Evolutionary conservation across 2,329 filamentous ascomycete species (phyloP), one percentile per base, ranked within the genome.

Genomic region (Cladorrhinum sp.): DNA sequence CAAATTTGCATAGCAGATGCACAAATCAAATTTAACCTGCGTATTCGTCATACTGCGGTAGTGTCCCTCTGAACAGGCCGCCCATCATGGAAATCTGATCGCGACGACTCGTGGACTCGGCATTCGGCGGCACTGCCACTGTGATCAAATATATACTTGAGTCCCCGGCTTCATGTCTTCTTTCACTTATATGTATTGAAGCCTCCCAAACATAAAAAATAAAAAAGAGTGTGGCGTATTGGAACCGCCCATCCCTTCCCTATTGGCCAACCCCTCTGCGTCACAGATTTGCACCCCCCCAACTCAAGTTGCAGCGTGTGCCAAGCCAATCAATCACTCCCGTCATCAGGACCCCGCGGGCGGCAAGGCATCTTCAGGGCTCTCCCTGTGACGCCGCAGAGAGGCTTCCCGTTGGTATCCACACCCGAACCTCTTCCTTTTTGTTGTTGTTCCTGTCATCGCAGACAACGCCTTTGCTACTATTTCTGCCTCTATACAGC

Each of bases 221-320:
- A 21, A 46, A 46, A 42, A 33, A 48, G 16, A 24, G 21, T 59
- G 57, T 57, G 54, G 59, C 58, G 62, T 33, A 55, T 55, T 57
- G 24, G 24, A 24, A 48, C 57, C 59, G 66, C 56, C 62, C 66
- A 69, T 69, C 66, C 59, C 60, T 67, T 55, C 62, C 62, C 21
- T 10, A 62, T 60, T 51, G 55, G 62, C 61, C 60, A 54, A 61
- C 51, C 57, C 61, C 52, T 46, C 63, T 68, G 65, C 65, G 64
- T 66, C 66, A 69, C 65, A 26, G 33, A 26, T 18, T 51, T 9
- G 3, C 33, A 16, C 12, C 12, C 9, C 8, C 33, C 33, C 9
- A 36, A 36, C 8, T 36, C 14, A 16, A 36, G 23, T 33, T 49
- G 21, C 39, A 21, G n/a, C 42, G 42, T 46, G 42, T 46, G 54